Conservation (phyloP, 2,329 filamentous ascomycete species). For the Coniochaeta hoffmannii region DNA sequence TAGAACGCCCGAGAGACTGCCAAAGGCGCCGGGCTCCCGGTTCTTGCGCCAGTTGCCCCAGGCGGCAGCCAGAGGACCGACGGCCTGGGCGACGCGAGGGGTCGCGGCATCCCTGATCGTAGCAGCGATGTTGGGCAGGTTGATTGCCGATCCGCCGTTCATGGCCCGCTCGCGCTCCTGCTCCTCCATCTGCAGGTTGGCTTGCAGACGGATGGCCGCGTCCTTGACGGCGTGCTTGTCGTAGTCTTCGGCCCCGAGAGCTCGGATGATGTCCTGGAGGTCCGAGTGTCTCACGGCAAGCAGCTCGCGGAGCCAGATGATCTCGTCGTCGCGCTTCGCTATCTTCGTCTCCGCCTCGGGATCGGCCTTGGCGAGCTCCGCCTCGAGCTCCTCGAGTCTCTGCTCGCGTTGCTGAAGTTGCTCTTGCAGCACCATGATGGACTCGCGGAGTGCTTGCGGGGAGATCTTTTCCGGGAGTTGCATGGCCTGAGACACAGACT, state of each 20-base stretch:
- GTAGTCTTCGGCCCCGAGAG: conserved; percentile 66
- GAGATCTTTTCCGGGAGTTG: conserved; percentile 79
- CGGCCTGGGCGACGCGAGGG: conserved; percentile 75
- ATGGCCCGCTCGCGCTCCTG: conserved; percentile 85
- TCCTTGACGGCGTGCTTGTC: conserved; percentile 77
- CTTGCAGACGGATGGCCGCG: conserved; percentile 84
- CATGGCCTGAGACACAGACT: conserved; percentile 25
- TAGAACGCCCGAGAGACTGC: conserved; percentile 38
- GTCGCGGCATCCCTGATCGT: conserved; percentile 70
- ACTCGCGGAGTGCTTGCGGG: conserved; percentile 88
- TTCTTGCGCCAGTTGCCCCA: conserved; percentile 90
- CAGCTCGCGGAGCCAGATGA: conserved; percentile 88
- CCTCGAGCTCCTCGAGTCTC: conserved; percentile 80
- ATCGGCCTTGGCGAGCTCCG: conserved; percentile 59
- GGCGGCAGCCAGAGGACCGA: conserved; percentile 76
- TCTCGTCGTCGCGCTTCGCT: conserved; percentile 88
- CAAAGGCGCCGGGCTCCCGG: conserved; percentile 37
- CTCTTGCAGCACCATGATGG: conserved; percentile 92
- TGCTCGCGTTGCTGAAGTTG: conserved; percentile 92
- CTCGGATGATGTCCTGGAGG: conserved; percentile 81
- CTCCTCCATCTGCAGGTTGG: conserved; percentile 96
- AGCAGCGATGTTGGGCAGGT: conserved; percentile 68
- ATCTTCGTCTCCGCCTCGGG: conserved; percentile 75
- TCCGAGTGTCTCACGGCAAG: conserved; percentile 86
- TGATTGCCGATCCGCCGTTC: conserved; percentile 59